These are phyloP conservation scores for Zygoascus flipseniorum DNA, from an alignment of 805 yeast genomes.

Conservation along the genomic window DNA sequence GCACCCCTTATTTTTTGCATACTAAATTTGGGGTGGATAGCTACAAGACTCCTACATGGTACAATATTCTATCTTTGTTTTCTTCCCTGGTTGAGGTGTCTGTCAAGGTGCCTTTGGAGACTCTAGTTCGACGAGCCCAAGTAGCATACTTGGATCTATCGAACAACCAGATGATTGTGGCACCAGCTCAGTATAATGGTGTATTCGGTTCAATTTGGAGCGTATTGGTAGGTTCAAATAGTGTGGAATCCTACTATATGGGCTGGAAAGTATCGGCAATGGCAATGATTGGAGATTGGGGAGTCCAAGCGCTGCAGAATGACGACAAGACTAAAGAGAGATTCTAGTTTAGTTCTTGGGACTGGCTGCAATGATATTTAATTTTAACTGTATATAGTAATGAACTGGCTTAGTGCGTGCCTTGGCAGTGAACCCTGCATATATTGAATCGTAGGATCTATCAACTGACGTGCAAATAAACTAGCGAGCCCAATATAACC, in stretches of 20 bases:
- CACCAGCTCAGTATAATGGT: slow-evolving; percentile 49
- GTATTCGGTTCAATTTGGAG: slow-evolving; percentile 46
- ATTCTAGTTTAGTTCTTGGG: slow-evolving; percentile 7
- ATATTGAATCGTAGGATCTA: too few relatives aligned
- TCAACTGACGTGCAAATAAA: too few relatives aligned
- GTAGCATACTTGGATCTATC: slow-evolving; percentile 42
- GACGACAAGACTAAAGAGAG: slow-evolving; percentile 14
- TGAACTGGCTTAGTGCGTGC: not conserved
- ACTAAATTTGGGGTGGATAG: slow-evolving; percentile 58
- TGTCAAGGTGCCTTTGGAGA: slow-evolving; percentile 79
- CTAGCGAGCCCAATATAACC: too few relatives aligned
- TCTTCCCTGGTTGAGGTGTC: slow-evolving; percentile 63
- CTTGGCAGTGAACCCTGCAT: too few relatives aligned
- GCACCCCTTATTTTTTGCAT: slow-evolving; percentile 59
- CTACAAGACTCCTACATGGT: slow-evolving; percentile 51
- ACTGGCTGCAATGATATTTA: not conserved
- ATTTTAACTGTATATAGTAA: not conserved
- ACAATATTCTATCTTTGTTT: slow-evolving; percentile 48
- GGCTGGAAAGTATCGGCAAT: slow-evolving; percentile 89
- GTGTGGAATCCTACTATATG: slow-evolving; percentile 50
- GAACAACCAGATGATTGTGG: slow-evolving; percentile 41
- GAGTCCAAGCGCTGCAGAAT: slow-evolving; percentile 28
- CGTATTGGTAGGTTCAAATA: slow-evolving; percentile 35
- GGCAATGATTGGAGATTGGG: slow-evolving; percentile 78
- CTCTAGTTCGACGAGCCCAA: slow-evolving; percentile 77